Base-by-base conservation (phyloP, 352 stramenopile species). In the Phytophthora sp. region DNA sequence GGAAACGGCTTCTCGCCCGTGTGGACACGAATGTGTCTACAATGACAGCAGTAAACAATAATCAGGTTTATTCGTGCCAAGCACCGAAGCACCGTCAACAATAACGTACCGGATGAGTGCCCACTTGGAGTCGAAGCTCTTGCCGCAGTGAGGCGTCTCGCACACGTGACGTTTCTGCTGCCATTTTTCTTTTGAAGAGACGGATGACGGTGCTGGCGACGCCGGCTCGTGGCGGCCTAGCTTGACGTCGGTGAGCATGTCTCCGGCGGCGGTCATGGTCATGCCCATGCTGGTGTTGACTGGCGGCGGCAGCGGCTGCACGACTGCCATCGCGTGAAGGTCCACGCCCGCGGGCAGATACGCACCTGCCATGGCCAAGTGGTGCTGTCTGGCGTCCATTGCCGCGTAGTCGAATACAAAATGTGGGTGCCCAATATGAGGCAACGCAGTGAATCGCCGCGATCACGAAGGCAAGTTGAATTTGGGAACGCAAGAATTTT, bases 51-150 rank as follows among this genome's bases (percentile, higher is more conserved):
- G 20, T 54, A 66, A 42, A 58, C 33, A 50, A 67, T 26, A 62
- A 62, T 62, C 16, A 41, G 16, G n/a, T 63, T 45, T 39, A 53
- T 61, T 55, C 24, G 2, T 30, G n/a, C 46, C 33, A 41, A 58
- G 29, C 8, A 51, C 24, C 8, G 11, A 26, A 24, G 44, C 18
- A 57, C 24, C 16, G 7, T 50, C 41, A 63, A 16, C 41, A 3
- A 35, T 16, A 58, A 63, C 73, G 38, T 51, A 93, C 83, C 86
- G 73, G 42, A 94, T 89, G 18, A 94, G 77, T 16, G 86, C 86
- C 86, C 86, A 94, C 57, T 91, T 92, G 24, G 83, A 94, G 73
- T 94, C 86, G 63, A 94, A 94, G 66, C 83, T 90, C 73, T 94
- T 94, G 66, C 79, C 79, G 63, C 86, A 94, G 67, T 91, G 76